Percentiles rank a stretch among this genome's conserved stretches.
phyloP scores from a whole-genome alignment of 306 rosid genomes.

The Vachellia pachyceras region DNA sequence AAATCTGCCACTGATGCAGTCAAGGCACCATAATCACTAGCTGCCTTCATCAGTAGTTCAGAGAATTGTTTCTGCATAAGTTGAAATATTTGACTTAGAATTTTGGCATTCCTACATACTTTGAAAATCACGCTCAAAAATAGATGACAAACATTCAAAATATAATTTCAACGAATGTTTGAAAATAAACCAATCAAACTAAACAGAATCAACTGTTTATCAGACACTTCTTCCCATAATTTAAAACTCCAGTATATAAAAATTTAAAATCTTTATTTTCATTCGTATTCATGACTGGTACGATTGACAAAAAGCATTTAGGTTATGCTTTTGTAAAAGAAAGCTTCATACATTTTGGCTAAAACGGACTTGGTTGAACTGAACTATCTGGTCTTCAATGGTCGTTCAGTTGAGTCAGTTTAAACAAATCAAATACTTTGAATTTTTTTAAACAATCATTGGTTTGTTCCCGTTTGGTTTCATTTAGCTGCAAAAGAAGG shows the following conservation, averaged over 20 bases:
- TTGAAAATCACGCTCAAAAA: background rate
- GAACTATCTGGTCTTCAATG: background rate
- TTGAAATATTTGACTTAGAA: constrained; percentile 41
- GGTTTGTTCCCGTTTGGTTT: background rate
- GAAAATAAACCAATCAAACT: background rate
- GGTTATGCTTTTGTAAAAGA: background rate
- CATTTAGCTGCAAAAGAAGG: background rate
- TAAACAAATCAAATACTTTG: background rate
- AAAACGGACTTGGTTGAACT: background rate
- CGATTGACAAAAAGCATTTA: too few relatives aligned
- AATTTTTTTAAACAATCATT: background rate
- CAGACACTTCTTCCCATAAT: background rate
- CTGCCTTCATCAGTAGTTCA: constrained; percentile 93
- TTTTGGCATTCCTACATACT: background rate
- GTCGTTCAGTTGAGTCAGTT: background rate
- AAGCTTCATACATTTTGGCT: background rate
- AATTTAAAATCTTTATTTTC: too few relatives aligned
- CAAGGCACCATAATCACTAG: constrained; percentile 94
- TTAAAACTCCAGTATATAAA: background rate
- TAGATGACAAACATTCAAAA: constrained; percentile 13
- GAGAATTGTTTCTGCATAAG: constrained; percentile 89
- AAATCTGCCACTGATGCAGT: constrained; percentile 94
- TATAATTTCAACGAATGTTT: background rate
- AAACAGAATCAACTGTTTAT: background rate
- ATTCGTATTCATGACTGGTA: too few relatives aligned